These are phyloP conservation scores for Rhodotorula mucilaginosa DNA, from an alignment of 1,284 basidiomycete genomes.

Conservation along the genomic window DNA sequence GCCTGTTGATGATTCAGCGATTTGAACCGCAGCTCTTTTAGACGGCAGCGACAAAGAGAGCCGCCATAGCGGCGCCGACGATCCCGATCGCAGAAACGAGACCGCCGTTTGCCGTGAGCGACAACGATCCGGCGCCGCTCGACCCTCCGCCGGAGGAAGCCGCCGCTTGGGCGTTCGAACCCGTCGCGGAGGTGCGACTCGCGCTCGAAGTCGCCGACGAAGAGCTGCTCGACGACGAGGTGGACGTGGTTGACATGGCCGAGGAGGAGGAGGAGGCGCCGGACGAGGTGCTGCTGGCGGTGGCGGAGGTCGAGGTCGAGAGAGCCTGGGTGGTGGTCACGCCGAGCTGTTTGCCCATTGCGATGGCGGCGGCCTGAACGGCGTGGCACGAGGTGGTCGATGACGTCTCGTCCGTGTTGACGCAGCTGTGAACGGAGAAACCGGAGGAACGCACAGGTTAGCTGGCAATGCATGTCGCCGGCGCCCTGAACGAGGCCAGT, in stretches of 20 bases:
- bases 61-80: neutral
- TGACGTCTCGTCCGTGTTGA: slow-evolving; percentile 33
- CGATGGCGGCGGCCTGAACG: slow-evolving; percentile 17
- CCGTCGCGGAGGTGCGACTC: neutral
- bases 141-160: neutral
- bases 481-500: neutral
- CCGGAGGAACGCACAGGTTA: too few species aligned
- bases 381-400: slow-evolving; percentile 12
- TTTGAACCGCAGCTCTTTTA: too few species aligned
- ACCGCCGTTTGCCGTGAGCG: neutral
- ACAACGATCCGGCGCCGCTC: neutral
- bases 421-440: slow-evolving; percentile 27
- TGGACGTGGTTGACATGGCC: neutral
- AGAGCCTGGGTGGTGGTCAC: slow-evolving; percentile 11
- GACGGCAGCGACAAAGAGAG: neutral
- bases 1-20: too few species aligned
- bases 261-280: slow-evolving; percentile 6
- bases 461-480: neutral
- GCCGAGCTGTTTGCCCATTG: slow-evolving; percentile 20
- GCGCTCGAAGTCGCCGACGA: neutral
- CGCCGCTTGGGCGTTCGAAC: neutral
- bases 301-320: neutral
- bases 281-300: slow-evolving; percentile 4
- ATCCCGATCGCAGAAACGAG: neutral
- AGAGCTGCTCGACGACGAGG: neutral